Base-by-base conservation (phyloP, 805 yeast genomes). In the Wickerhamiella bombiphila region DNA sequence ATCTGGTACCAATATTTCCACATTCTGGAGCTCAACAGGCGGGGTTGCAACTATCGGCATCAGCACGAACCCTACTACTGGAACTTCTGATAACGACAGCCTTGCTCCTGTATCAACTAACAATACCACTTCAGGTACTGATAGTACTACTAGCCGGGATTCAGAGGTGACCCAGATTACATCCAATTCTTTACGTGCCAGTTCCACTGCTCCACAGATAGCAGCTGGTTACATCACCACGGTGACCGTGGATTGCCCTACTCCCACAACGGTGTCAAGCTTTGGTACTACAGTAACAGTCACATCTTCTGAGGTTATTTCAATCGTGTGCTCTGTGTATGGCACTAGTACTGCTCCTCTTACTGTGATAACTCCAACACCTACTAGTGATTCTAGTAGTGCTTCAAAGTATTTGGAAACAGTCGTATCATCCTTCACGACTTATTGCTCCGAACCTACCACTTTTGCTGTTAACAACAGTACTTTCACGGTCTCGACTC, bases 371-470 rank as follows among this genome's bases (percentile, higher is more conserved):
- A n/a, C n/a, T n/a, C n/a, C n/a, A n/a, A n/a, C n/a, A n/a, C 15
- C 30, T 28, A 17, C 30, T n/a, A 28, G 30, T 28, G 33, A 13
- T 7, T 13, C 11, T 30, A 16, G 22, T 5, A 30, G 9, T 8
- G 20, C 33, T 30, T 7, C 26, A 24, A 9, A 24, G 26, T 24
- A 24, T 24, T 24, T 24, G 26, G 13, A 9, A 24, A 24, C 31
- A 32, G 32, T 42, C 11, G 41, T 30, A 6, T 29, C 41, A 6
- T 29, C 39, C 19, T 20, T 28, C 32, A 36, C 40, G 15, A 35
- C 40, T n/a, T 29, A 26, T 6, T 39, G 41, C 34, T 31, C 41
- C 5, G 13, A 25, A 2, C 40, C 45, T 4, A 41, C 47, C 20
- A 30, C 38, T 5, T 29, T 41, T 34, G 20, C 38, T 17, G 22